Evolutionary conservation across 2,329 filamentous ascomycete species (phyloP), one percentile per base, ranked within the genome.

Genomic region (Endocalyx cinctus): DNA sequence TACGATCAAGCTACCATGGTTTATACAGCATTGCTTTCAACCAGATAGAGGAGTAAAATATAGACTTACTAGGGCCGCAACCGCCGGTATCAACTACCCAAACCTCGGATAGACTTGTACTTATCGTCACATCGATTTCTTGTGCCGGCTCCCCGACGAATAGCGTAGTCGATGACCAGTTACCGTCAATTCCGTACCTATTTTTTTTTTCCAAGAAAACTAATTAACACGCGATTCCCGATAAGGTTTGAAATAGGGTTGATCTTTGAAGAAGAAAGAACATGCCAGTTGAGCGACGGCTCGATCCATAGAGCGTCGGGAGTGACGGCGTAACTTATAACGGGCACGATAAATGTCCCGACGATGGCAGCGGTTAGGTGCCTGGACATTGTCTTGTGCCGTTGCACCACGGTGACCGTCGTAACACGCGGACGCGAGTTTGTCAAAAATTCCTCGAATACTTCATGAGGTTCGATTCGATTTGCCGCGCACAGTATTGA

Each of bases 131-230:
- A 43, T 74, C 70, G 20, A 78, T 62, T 35, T 62, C 59, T 49
- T 77, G 71, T 16, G 58, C 54, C 11, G 75, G 72, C 17, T 53
- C 47, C 28, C 53, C 53, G 22, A 56, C 67, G 47, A 63, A 72
- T 39, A 88, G 65, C 10, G 66, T 67, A 43, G 86, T 77, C 6
- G 81, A 76, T 12, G 82, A 87, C 84, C 84, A 89, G 42, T 70
- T 70, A 8, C 82, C 82, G 52, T 86, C 82, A 27, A 55, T 47
- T 10, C 54, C 54, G 35, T 57, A 51, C 55, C 55, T 57, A n/a
- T n/a, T n/a, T n/a, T n/a, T n/a, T n/a, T n/a, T n/a, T n/a, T n/a
- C n/a, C n/a, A n/a, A n/a, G n/a, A n/a, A n/a, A n/a, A n/a, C n/a
- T n/a, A n/a, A n/a, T n/a, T n/a, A n/a, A n/a, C n/a, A n/a, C n/a